Evolutionary conservation across 192 early-diverging fungal genomes (phyloP).

Genomic region (Podila epicladia): DNA sequence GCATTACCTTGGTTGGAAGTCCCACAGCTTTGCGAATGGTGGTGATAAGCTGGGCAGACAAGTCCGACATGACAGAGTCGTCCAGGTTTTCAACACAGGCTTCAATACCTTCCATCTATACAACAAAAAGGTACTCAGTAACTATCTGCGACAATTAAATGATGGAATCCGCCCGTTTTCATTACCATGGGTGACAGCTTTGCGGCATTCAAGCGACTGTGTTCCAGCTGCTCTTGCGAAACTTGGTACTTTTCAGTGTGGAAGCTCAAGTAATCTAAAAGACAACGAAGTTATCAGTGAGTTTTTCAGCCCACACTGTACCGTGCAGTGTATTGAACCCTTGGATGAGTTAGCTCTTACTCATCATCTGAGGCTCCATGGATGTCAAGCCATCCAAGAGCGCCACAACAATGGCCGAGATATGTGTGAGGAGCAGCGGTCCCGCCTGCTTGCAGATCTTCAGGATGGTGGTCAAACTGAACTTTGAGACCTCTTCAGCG

Average conservation of each 20-base stretch:
- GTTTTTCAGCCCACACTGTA: background rate
- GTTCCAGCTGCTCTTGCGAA: constrained; percentile 89
- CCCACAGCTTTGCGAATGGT: constrained; percentile 88
- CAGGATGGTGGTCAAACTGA: constrained; percentile 82
- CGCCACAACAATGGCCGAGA: constrained; percentile 75
- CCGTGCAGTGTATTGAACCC: background rate
- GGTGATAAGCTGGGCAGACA: constrained; percentile 75
- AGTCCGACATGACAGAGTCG: constrained; percentile 65
- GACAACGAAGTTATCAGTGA: background rate
- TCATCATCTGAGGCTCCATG: constrained; percentile 76
- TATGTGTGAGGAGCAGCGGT: constrained; percentile 75
- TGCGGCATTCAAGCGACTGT: constrained; percentile 78
- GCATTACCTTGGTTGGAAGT: constrained; percentile 76
- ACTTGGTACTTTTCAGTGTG: constrained; percentile 88
- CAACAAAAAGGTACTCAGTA: background rate
- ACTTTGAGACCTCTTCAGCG: constrained; percentile 89
- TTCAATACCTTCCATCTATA: constrained; percentile 87
- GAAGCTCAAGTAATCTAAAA: constrained; percentile 84
- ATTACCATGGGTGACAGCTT: constrained; percentile 85
- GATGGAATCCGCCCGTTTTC: background rate
- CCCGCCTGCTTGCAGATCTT: constrained; percentile 85
- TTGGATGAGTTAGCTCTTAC: constrained; percentile 36
- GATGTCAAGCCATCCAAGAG: constrained; percentile 86
- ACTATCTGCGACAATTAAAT: background rate
- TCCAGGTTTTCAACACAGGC: constrained; percentile 81